Base-by-base conservation (phyloP, 2,329 filamentous ascomycete genomes). In the Aureobasidium uvarum region DNA sequence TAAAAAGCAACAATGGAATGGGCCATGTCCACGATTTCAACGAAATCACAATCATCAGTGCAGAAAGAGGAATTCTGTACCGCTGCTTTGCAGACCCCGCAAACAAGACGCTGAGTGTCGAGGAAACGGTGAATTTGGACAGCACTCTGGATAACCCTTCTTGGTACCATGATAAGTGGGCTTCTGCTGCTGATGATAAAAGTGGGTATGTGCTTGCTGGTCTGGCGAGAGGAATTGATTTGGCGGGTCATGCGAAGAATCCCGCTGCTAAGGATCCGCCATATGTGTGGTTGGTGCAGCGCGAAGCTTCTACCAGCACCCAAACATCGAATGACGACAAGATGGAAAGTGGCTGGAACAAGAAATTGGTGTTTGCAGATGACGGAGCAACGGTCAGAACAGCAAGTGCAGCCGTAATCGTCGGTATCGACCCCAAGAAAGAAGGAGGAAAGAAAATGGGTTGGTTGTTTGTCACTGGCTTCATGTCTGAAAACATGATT, bases 381-480 rank as follows among this genome's bases (percentile, higher is more conserved):
- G 84, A 87, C 58, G 83, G 85, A 0, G 74, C 71, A 0, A 75
- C 75, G 18, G 74, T 87, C 31, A 76, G 84, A 13, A 79, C 77
- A 6, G 80, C 79, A 0, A 86, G 83, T 65, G 76, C 79, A 0
- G 83, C 83, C 0, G 79, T 86, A 0, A 66, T 88, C 50, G 77
- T 88, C 1, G 79, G 80, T 0, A 80, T 85, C 60, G 79, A 85
- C 45, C 83, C 83, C 0, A 70, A 71, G 16, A 69, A 75, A 14
- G 79, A 81, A 55, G 74, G 68, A 0, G 79, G 79, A 0, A 76
- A 78, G 69, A 78, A 81, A 20, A 78, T 79, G 66, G 85, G 80
- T 0, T 86, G 84, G 83, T 71, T 88, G 18, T 87, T 85, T 72
- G 80, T 83, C 2, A 84, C 84, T 0, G 85, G 86, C 0, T 84